phyloP scores from a whole-genome alignment of 148 eudicot species.

The Oxyria digyna region DNA sequence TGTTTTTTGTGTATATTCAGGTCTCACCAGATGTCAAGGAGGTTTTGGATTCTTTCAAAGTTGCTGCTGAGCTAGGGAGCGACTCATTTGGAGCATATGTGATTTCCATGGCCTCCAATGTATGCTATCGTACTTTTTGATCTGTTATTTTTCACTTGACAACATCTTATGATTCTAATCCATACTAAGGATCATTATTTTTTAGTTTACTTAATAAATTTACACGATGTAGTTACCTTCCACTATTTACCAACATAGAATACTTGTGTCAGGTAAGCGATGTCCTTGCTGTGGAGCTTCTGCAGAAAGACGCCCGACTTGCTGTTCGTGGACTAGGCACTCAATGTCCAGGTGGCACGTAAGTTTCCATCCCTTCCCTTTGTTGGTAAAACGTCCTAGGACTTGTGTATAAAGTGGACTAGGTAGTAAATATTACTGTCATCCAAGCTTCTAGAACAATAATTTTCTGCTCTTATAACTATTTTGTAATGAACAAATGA shows the following conservation, averaged over 20 bases:
- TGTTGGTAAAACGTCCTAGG: neutral
- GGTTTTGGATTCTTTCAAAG: conserved; percentile 73
- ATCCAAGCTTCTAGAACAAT: neutral
- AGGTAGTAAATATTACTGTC: neutral
- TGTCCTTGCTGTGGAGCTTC: conserved; percentile 90
- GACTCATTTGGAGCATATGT: conserved; percentile 93
- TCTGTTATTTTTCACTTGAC: neutral
- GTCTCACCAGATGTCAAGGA: conserved; percentile 69
- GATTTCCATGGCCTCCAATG: conserved; percentile 94
- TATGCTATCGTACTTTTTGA: conserved; percentile 14
- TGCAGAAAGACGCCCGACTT: conserved; percentile 84
- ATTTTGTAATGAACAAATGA: neutral
- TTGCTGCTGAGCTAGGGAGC: conserved; percentile 86
- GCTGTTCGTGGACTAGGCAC: conserved; percentile 64
- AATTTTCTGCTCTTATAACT: neutral
- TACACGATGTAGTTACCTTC: neutral
- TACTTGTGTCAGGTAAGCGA: conserved; percentile 57
- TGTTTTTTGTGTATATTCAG: conserved; percentile 18
- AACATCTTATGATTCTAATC: neutral
- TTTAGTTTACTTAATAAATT: neutral
- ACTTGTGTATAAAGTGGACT: neutral
- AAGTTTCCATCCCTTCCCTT: conserved; percentile 17
- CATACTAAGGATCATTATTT: neutral
- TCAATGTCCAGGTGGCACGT: conserved; percentile 78
- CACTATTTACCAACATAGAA: conserved; percentile 3